These are phyloP conservation scores for Closterium sp. DNA, from an alignment of 139 green algal genomes.

Conservation along the genomic window DNA sequence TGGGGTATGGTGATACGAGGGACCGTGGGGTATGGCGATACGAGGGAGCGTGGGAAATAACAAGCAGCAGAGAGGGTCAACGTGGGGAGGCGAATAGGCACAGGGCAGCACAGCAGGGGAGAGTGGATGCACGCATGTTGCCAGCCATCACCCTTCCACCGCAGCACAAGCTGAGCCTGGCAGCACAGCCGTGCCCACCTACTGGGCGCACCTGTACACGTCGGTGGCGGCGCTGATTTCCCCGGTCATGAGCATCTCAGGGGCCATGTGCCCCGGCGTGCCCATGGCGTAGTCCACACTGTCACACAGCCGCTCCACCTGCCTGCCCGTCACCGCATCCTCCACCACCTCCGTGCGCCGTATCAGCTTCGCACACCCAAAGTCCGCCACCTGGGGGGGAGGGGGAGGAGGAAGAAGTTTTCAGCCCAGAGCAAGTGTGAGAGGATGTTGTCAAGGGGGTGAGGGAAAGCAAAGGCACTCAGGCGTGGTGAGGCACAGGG, in stretches of 20 bases:
- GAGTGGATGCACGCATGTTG: too few species aligned
- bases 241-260: conserved; percentile 10
- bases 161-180: too few species aligned
- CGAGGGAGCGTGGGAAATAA: too few species aligned
- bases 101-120: too few species aligned
- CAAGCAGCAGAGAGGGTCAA: too few species aligned
- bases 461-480: too few species aligned
- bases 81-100: too few species aligned
- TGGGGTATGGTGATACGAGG: too few species aligned
- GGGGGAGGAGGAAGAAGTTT: background rate
- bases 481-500: too few species aligned
- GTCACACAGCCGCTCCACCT: conserved; percentile 6
- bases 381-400: conserved; percentile 1
- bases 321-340: background rate
- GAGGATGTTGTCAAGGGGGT: background rate
- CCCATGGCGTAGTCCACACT: conserved; percentile 9
- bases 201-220: conserved; percentile 6
- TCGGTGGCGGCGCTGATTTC: conserved; percentile 9
- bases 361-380: conserved; percentile 10
- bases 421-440: background rate
- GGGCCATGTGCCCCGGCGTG: conserved; percentile 8
- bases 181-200: too few species aligned
- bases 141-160: too few species aligned
- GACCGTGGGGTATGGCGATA: too few species aligned
- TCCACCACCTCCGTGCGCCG: background rate